Base-by-base conservation (phyloP, 495 filamentous ascomycete genomes). In the Emericellopsis terricola region DNA sequence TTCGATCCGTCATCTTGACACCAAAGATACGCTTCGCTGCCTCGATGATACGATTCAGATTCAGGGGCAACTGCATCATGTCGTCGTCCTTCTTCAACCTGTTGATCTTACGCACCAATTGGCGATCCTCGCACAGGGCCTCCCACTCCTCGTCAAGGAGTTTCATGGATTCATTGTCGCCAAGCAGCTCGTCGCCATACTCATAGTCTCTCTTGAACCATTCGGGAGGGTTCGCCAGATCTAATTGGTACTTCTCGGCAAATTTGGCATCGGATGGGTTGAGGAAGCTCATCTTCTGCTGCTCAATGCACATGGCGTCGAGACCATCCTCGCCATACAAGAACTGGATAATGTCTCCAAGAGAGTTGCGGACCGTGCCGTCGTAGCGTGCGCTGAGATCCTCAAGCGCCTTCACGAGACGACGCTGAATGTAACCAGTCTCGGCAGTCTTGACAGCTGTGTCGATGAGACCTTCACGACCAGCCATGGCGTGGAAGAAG, bases 401-500 rank as follows among this genome's bases (percentile, higher is more conserved):
- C 64, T 99, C 89, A 15, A 99, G 64, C 8, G 89, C 89, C 56
- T 99, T 99, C 49, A 99, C 89, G 24, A 99, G 67, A 57, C 91
- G 81, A 55, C 89, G 82, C 57, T 99, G 89, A 42, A 99, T 96
- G 53, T 99, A 99, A 58, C 89, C 89, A 28, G 89, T 99, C 50
- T 99, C 89, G 21, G 89, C 89, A 39, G 89, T 99, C 68, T 99
- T 99, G 50, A 99, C 89, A 45, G 89, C 89, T 15, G 89, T 99
- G 70, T 99, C 89, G 45, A 99, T 99, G 29, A 99, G 65, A 89
- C 89, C 89, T 57, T 99, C 89, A 60, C 89, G 77, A 80, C 89
- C 89, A 60, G 89, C 89, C 89, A 99, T 99, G 43, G 89, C 89
- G 62, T 99, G 89, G 68, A 99, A 99, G 65, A 93, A 99, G 55